Evolutionary conservation across 305 asterid genomes (phyloP), one percentile per base, ranked within the genome.

Genomic region (Solanum hybrid): DNA sequence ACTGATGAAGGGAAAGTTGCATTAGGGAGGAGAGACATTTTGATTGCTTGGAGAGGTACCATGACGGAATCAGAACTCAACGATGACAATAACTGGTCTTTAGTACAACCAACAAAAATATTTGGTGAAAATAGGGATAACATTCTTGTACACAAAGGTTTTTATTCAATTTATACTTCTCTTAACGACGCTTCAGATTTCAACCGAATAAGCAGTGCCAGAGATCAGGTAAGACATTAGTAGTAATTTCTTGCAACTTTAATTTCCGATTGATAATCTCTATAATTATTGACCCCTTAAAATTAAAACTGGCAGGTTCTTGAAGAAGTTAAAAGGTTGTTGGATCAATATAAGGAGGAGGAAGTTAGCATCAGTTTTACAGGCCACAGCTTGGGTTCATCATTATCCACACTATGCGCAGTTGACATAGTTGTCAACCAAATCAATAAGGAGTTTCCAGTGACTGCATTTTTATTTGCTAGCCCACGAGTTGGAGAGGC

Each of bases 11-110:
- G 95, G 29, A 94, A 93, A 86, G 15, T 7, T 38, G 94, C 89
- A 5, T 87, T 96, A 31, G 98, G 98, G 17, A 91, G 96, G 12
- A 91, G 98, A 90, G 98, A 94, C 68, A 93, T 95, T 87, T 85
- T 95, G 90, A 88, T 96, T 22, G 93, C 94, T 13, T 95, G 98
- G 97, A 92, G 98, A 89, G 96, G 98, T 41, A 94, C 97, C 1
- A 27, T 27, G 2, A 27, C 29, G 1, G 29, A 1, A 1, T 27
- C 0, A 80, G 89, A 29, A 72, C 33, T 80, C 89, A 94, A 12
- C 93, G 93, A 27, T 27, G 29, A 27, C 2, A 1, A 1, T 2
- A 2, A 27, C 1, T 27, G 1, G 81, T 72, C 17, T 1, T 88
- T 91, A 13, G 92, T 88, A n/a, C 38, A 92, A 12, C 96, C 95